Conservation (phyloP, 768 basidiomycete species). For the Auriscalpium vulgare region DNA sequence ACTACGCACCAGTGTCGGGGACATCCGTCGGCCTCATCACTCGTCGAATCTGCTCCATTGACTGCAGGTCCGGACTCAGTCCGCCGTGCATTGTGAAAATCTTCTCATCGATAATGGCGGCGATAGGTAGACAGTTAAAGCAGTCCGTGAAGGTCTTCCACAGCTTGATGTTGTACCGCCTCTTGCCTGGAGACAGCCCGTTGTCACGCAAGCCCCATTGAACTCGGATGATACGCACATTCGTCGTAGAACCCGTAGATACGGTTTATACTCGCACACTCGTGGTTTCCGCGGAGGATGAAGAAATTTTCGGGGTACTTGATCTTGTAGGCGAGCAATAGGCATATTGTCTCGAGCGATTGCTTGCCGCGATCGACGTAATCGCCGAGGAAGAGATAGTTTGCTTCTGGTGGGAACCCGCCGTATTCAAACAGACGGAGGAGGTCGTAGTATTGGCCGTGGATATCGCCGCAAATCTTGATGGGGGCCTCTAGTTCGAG, state of each 20-base stretch:
- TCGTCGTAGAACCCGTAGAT: conserved; percentile 99
- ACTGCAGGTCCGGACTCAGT: conserved; percentile 92
- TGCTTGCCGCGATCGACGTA: conserved; percentile 99
- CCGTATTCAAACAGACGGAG: conserved; percentile 98
- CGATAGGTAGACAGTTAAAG: conserved; percentile 99
- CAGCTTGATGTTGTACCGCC: conserved; percentile 99
- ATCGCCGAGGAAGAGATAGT: conserved; percentile 99
- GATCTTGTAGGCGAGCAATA: conserved; percentile 99
- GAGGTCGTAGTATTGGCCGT: conserved; percentile 99
- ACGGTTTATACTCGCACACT: conserved; percentile 98
- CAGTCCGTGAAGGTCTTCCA: conserved; percentile 99
- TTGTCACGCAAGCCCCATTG: conserved; percentile 2
- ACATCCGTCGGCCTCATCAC: conserved; percentile 99
- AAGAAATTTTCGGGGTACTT: conserved; percentile 99
- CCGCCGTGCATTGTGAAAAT: conserved; percentile 99
- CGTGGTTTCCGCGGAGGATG: conserved; percentile 97
- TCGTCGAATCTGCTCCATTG: conserved; percentile 99
- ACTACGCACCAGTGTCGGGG: conserved; percentile 81
- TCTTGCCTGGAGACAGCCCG: conserved; percentile 67
- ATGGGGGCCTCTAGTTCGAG: conserved; percentile 98
- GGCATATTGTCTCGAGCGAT: conserved; percentile 98
- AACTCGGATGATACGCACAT: conserved; percentile 50
- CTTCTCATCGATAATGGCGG: conserved; percentile 99
- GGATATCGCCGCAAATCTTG: conserved; percentile 99
- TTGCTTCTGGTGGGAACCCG: conserved; percentile 98